Evolutionary conservation across 352 stramenopile species (phyloP), one percentile per base, ranked within the genome.

Genomic region (Phytophthora niederhauseri): DNA sequence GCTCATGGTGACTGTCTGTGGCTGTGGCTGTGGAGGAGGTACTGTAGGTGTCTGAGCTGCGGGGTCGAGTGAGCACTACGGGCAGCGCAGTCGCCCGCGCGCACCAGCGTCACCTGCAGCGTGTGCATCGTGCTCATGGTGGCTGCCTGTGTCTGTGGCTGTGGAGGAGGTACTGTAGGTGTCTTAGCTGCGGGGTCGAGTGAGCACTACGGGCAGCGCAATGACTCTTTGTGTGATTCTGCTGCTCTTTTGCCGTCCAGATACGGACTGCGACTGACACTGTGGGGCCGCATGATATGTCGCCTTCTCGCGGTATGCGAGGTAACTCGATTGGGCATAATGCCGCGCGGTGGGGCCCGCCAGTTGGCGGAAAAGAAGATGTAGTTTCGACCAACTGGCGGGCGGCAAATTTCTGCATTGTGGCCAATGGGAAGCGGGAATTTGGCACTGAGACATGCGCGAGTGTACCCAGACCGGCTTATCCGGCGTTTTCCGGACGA

Each of bases 91-190:
- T 91, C 80, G 49, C 66, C 68, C 28, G 81, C 81, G 28, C 75
- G 66, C 56, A 82, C 60, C 41, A 91, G 68, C 73, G 76, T 84
- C 69, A 91, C 80, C 55, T 85, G 77, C 38, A 91, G 68, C 61
- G 79, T 85, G 57, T 84, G 76, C 78, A 88, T 86, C 36, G 30
- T 68, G 50, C 70, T 79, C 66, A 78, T 78, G 46, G 15, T 60
- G n/a, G 30, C 14, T 26, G 24, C 4, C 2, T 26, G 24, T 26
- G 24, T 3, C 12, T 17, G 36, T 17, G 36, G n/a, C 36, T 45
- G n/a, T 8, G 15, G 15, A 17, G 14, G 34, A 34, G 30, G 9
- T 34, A 34, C 34, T 43, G 36, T 43, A 17, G 12, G 12, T 43
- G 36, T 45, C 14, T 45, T 12, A n/a, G 36, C 36, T 45, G 36